Conservation (phyloP, 129 eudicot genomes). For the Daucus carota region DNA sequence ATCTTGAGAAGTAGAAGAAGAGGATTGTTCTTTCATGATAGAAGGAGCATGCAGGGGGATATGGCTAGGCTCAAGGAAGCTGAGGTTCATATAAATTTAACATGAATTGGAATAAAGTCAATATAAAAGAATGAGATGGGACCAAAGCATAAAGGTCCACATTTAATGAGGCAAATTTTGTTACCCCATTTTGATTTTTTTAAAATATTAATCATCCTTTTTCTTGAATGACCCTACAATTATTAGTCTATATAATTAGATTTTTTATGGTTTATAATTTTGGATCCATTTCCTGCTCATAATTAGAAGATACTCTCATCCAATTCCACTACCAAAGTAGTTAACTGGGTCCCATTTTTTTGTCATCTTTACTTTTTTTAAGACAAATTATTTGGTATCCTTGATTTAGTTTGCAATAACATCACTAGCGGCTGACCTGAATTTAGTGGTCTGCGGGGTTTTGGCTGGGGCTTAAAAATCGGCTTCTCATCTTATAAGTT, state of each 20-base stretch:
- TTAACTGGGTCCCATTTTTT: background rate
- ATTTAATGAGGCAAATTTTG: background rate
- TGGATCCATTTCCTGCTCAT: background rate
- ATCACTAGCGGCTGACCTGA: too few relatives aligned
- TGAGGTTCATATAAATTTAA: conserved; percentile 2
- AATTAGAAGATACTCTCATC: background rate
- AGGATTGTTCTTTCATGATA: conserved; percentile 7
- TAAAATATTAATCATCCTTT: too few relatives aligned
- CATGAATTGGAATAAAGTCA: conserved; percentile 22
- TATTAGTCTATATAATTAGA: background rate
- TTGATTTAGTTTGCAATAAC: background rate
- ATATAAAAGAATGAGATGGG: conserved; percentile 9
- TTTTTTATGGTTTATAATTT: background rate
- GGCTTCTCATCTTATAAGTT: too few relatives aligned
- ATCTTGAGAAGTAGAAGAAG: background rate
- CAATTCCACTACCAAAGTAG: background rate
- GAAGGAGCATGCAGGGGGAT: background rate
- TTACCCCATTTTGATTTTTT: background rate
- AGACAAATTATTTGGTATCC: background rate
- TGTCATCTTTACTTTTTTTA: background rate
- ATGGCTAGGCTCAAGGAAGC: background rate
- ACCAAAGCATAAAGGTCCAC: conserved; percentile 3
- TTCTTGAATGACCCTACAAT: background rate
- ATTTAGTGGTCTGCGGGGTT: too few relatives aligned
- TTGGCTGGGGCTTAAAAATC: too few relatives aligned